Evolutionary conservation across 2,329 filamentous ascomycete genomes (phyloP), one percentile per base, ranked within the genome.

Genomic region (Ophiostoma quercus): DNA sequence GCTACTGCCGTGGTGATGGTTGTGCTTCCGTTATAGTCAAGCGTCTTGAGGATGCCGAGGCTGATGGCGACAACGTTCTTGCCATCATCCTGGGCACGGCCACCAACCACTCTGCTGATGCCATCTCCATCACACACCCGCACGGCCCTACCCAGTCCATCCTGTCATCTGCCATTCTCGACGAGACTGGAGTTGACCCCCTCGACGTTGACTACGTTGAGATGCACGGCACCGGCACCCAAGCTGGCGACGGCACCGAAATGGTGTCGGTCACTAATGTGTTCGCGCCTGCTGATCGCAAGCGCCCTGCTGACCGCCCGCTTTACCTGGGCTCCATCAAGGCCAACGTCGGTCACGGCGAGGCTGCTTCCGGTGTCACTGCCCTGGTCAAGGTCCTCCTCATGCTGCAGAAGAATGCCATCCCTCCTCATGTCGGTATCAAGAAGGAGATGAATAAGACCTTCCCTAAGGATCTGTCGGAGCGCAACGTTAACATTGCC

Each of bases 181-280:
- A 89, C 66, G 86, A 91, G 62, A 89, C 91, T 60, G 89, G 90
- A 71, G 84, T 95, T 29, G 88, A 94, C 75, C 90, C 92, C 1
- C 84, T 88, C 67, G 90, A 94, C 73, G 85, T 96, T 67, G 88
- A 88, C 78, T 96, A 94, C 75, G 88, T 96, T 9, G 92, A 96
- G 79, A 92, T 95, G 88, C 92, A 96, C 77, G 92, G 91, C 16
- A 96, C 92, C 2, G 92, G 92, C 41, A 96, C 92, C 0, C 91
- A 95, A 78, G 92, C 90, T 41, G 92, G 91, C 72, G 92, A 96
- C 76, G 88, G 88, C 8, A 90, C 88, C 3, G 93, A 97, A 77
- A 94, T 94, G 89, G 83, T 87, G 0, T 92, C 90, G 0, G 90
- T 96, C 67, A 87, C 88, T 2, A 79, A 82, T 67, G 79, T 83